Conservation (phyloP, 352 stramenopile genomes). For the Elongisporangium senticosum region DNA sequence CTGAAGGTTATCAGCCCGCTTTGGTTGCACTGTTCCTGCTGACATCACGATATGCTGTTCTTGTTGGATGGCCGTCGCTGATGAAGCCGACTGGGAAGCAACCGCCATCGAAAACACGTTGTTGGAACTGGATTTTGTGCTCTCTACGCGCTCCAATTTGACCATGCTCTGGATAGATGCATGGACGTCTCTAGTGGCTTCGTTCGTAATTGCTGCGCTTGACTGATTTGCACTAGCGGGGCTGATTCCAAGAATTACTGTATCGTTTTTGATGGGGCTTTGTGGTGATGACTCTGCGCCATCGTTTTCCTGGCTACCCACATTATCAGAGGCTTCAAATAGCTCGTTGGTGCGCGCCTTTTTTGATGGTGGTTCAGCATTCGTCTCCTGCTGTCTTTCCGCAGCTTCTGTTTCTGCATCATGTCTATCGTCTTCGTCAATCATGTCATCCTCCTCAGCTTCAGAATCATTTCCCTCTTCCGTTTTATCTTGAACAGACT, state of each 20-base stretch:
- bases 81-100: neutral
- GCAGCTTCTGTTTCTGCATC: slow-evolving; percentile 17
- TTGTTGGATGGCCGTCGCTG: neutral
- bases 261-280: neutral
- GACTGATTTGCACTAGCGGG: neutral
- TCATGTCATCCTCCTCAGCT: slow-evolving; percentile 16
- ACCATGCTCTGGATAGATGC: neutral
- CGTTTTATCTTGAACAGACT: slow-evolving; percentile 15
- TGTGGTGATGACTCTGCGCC: neutral
- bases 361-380: slow-evolving; percentile 24
- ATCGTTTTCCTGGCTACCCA: neutral
- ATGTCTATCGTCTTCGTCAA: slow-evolving; percentile 10
- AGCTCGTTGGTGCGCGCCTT: slow-evolving; percentile 21
- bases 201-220: neutral
- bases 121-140: neutral
- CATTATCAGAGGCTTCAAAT: slow-evolving; percentile 5
- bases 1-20: neutral
- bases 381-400: slow-evolving; percentile 8
- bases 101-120: neutral
- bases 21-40: neutral
- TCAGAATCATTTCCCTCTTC: slow-evolving; percentile 33
- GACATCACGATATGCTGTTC: neutral
- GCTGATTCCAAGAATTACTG: neutral
- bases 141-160: neutral
- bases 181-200: neutral